Evolutionary conservation across 371 early-diverging fungal genomes (phyloP), one percentile per base, ranked within the genome.

Genomic region (Blakeslea trispora): DNA sequence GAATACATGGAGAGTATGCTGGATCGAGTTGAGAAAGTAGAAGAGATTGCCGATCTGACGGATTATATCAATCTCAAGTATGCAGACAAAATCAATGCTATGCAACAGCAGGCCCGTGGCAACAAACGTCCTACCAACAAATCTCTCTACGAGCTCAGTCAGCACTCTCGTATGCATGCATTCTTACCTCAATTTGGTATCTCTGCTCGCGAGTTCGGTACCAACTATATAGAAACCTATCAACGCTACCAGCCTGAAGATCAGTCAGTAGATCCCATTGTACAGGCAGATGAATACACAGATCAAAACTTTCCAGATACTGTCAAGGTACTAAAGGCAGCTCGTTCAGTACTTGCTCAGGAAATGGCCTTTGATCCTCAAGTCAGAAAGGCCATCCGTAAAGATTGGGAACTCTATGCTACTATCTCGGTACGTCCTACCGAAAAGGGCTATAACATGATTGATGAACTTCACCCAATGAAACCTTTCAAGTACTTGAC

Each of bases 401-500:
- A 72, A 34, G 85, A 86, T 24, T 93, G 88, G 74, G 82, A 83
- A 50, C 60, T 59, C 10, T 77, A 87, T 45, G 91, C 90, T 14
- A 81, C 82, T 17, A 80, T 96, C 3, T 76, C 81, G 6, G 90
- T 93, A 14, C 79, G 68, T 21, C 96, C 97, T 1, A 97, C 97
- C 0, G 89, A 87, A 28, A 86, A 85, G 54, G 98, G 97, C 0
- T 69, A 71, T 18, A 68, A 57, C 22, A 85, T 80, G 45, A 94
- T 98, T 55, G 92, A 92, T 42, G 84, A 79, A 2, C 72, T 83
- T 15, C 95, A 97, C 59, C 88, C 91, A 79, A 86, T 76, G 83
- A 83, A 74, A 53, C 85, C 88, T 1, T 95, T 92, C 82, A 96
- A 97, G 75, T 96, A 86, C 50, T 64, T 97, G 55, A 66, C 68